Conservation (phyloP, 176 grass and related monocot genomes). For the Canna indica region DNA sequence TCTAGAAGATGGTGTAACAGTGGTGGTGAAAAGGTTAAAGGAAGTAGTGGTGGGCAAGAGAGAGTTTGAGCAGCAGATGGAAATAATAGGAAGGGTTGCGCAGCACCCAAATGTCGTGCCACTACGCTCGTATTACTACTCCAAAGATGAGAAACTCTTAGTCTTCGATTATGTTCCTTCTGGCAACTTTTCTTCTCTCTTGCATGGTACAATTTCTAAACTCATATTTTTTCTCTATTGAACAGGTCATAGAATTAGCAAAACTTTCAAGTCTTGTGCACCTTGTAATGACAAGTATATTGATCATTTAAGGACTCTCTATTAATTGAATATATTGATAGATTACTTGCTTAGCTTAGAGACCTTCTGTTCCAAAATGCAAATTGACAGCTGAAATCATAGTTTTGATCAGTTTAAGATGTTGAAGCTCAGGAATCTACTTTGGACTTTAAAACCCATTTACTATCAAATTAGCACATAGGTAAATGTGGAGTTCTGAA, state of each 20-base stretch:
- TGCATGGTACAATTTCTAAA: constrained; percentile 59
- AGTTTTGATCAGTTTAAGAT: not conserved
- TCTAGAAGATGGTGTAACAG: constrained; percentile 80
- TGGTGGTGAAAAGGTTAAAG: constrained; percentile 92
- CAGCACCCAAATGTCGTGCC: constrained; percentile 71
- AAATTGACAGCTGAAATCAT: not conserved
- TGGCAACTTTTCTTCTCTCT: constrained; percentile 57
- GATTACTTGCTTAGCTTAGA: not conserved
- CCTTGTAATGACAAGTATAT: not conserved
- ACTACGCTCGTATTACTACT: constrained; percentile 91
- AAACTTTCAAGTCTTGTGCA: too few species aligned
- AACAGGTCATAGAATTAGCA: not conserved
- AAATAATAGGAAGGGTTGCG: constrained; percentile 65
- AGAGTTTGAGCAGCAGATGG: constrained; percentile 98
- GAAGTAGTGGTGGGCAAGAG: constrained; percentile 83
- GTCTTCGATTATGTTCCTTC: constrained; percentile 70
- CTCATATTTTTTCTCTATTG: not conserved
- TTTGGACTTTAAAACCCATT: not conserved
- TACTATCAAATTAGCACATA: not conserved
- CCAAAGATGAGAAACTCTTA: constrained; percentile 91
- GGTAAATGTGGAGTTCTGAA: not conserved
- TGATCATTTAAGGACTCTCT: not conserved
- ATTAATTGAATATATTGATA: too few species aligned
- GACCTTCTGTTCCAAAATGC: not conserved
- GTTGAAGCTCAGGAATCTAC: not conserved